Percentiles rank a stretch among this genome's conserved stretches.
Conservation (phyloP, 441 rosid species). For the Jatropha multifida region DNA sequence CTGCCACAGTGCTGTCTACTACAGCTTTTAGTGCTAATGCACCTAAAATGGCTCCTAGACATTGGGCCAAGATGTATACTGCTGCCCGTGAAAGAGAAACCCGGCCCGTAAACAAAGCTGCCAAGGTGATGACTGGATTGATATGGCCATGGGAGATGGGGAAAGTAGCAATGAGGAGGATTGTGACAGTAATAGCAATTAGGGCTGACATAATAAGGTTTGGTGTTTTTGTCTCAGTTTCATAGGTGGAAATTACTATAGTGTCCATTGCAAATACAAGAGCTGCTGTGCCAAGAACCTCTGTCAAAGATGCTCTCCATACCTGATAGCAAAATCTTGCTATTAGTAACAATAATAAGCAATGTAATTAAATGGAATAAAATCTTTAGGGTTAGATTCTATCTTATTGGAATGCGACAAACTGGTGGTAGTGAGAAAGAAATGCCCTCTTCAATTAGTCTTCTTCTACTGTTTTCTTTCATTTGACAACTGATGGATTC, state of each 20-base stretch:
- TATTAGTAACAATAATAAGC: not conserved
- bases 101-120: slow-evolving; percentile 40
- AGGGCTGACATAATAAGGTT: slow-evolving; percentile 45
- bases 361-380: too few relatives aligned
- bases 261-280: slow-evolving; percentile 51
- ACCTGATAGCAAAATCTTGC: slow-evolving; percentile 26
- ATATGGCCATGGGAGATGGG: slow-evolving; percentile 57
- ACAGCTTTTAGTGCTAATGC: slow-evolving; percentile 43
- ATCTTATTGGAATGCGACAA: too few relatives aligned
- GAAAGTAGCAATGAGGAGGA: slow-evolving; percentile 46
- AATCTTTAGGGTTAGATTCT: too few relatives aligned
- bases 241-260: slow-evolving; percentile 47
- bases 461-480: too few relatives aligned
- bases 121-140: slow-evolving; percentile 41
- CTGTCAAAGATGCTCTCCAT: slow-evolving; percentile 55
- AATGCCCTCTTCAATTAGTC: too few relatives aligned
- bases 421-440: too few relatives aligned
- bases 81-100: slow-evolving; percentile 37
- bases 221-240: slow-evolving; percentile 37
- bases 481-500: too few relatives aligned
- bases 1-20: slow-evolving; percentile 28
- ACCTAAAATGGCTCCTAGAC: slow-evolving; percentile 41
- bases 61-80: slow-evolving; percentile 46
- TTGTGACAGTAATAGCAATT: slow-evolving; percentile 33
- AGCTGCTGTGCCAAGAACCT: slow-evolving; percentile 44